phyloP scores from a whole-genome alignment of 108 stramenopile genomes.

The Phaeodactylum tricornutum region DNA sequence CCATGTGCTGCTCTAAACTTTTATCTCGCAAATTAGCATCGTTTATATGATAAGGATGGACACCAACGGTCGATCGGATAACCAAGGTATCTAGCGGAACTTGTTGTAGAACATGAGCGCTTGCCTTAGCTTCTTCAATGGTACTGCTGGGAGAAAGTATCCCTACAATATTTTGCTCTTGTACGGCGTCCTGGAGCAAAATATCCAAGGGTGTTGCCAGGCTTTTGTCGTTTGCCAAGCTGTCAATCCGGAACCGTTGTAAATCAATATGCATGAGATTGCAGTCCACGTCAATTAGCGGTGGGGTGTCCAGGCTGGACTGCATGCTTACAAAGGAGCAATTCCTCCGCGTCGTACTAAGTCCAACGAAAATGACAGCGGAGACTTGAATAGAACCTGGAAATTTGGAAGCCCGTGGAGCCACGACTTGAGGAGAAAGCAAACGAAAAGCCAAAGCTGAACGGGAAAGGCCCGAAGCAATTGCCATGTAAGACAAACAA shows the following conservation, averaged over 20 bases:
- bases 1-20: neutral
- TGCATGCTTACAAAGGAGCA: no score
- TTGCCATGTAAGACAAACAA: no score
- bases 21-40: conserved; percentile 15
- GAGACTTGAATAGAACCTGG: no score
- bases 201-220: conserved; percentile 17
- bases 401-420: no score
- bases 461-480: no score
- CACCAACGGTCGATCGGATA: conserved; percentile 35
- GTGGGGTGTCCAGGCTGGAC: no score
- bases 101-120: neutral
- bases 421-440: no score
- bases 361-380: no score
- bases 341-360: no score
- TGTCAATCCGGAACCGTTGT: conserved; percentile 10
- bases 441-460: no score
- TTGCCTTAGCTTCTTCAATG: conserved; percentile 36
- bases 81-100: neutral
- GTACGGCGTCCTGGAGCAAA: conserved; percentile 29
- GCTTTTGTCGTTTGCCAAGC: neutral
- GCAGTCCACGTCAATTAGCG: conserved; percentile 52
- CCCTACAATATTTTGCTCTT: conserved; percentile 44
- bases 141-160: conserved; percentile 68
- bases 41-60: conserved; percentile 68
- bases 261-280: conserved; percentile 40